Conservation (phyloP, 768 basidiomycete species). For the Leucosporidium creatinivorum region DNA sequence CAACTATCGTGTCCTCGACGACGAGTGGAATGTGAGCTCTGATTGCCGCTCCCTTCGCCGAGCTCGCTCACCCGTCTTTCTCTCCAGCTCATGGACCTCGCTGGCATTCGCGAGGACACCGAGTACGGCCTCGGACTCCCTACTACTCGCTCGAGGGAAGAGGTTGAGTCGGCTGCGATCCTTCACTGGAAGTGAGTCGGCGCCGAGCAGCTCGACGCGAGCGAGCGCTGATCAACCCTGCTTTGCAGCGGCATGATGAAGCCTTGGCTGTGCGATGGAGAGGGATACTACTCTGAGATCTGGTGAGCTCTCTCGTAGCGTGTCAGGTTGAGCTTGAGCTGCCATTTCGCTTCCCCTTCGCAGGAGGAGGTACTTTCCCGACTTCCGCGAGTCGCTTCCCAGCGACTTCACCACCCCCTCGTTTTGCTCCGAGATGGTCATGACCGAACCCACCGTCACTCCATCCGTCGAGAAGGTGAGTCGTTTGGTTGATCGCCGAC, state of each 20-base stretch:
- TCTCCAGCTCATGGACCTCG: not conserved
- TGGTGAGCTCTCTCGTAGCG: no score
- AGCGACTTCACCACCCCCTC: no score
- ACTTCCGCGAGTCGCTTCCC: not conserved
- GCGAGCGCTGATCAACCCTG: not conserved
- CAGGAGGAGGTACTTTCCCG: not conserved
- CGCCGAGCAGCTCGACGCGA: not conserved
- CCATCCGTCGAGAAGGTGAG: not conserved
- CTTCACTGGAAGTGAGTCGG: not conserved
- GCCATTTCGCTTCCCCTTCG: not conserved
- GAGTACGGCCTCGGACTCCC: not conserved
- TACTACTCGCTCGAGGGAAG: not conserved
- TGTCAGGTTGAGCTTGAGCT: no score
- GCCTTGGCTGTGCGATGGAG: not conserved
- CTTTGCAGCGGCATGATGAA: not conserved
- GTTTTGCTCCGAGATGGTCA: not conserved
- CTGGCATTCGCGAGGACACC: not conserved
- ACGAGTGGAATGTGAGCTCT: not conserved
- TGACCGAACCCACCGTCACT: not conserved
- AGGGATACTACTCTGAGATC: slow-evolving; percentile 9
- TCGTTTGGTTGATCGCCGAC: no score
- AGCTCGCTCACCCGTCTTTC: not conserved
- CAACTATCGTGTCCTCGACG: slow-evolving; percentile 6
- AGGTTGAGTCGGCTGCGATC: not conserved
- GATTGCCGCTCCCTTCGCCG: not conserved